Conservation (phyloP, 1,284 basidiomycete species). For the Malassezia obtusa region DNA sequence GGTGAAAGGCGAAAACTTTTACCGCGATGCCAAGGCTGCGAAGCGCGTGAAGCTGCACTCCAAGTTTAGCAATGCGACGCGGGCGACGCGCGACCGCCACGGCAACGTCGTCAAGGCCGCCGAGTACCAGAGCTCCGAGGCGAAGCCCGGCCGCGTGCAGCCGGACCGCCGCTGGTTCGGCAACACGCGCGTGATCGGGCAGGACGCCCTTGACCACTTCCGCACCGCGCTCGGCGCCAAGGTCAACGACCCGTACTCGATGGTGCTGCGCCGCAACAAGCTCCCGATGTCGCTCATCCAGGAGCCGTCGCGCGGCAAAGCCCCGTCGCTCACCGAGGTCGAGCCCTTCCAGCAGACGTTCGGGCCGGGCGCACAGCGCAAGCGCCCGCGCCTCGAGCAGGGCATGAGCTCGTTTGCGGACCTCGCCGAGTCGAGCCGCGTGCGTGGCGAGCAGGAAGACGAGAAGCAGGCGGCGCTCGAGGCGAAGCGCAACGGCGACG, state of each 20-base stretch:
- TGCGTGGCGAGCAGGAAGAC: constrained; percentile 29
- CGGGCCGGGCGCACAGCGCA: constrained; percentile 44
- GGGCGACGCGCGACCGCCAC: constrained; percentile 41
- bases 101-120: constrained; percentile 42
- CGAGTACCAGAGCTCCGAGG: constrained; percentile 45
- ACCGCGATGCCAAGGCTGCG: constrained; percentile 46
- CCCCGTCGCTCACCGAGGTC: constrained; percentile 35
- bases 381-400: constrained; percentile 43
- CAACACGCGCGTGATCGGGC: constrained; percentile 82
- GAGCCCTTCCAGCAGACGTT: constrained; percentile 44
- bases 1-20: constrained; percentile 47
- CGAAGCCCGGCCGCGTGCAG: constrained; percentile 45
- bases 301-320: constrained; percentile 37
- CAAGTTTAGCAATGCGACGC: constrained; percentile 39
- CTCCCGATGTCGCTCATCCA: constrained; percentile 46
- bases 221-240: constrained; percentile 36
- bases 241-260: constrained; percentile 45
- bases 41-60: constrained; percentile 45
- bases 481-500: constrained; percentile 34
- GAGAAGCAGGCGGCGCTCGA: constrained; percentile 27
- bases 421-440: constrained; percentile 32
- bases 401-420: constrained; percentile 40
- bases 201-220: constrained; percentile 54
- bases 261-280: constrained; percentile 44
- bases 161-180: constrained; percentile 51